Conservation (phyloP, 148 eudicot genomes). For the Pharnaceum exiguum region DNA sequence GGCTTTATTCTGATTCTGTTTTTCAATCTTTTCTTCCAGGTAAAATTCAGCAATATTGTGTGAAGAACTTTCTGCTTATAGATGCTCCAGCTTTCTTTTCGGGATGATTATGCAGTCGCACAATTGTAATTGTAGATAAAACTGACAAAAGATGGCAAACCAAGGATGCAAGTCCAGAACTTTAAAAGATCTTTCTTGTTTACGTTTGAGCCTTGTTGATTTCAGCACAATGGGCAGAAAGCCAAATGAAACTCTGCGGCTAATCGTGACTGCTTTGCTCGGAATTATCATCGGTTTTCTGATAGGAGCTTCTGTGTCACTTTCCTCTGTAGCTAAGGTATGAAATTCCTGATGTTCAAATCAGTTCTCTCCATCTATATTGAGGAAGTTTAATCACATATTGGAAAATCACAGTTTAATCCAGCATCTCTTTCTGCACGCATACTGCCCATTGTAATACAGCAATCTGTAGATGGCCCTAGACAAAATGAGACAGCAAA, state of each 20-base stretch:
- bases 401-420: conserved; percentile 12
- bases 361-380: no score
- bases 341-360: no score
- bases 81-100: not conserved
- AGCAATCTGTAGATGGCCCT: conserved; percentile 1
- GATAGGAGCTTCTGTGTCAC: conserved; percentile 58
- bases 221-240: conserved; percentile 35
- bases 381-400: no score
- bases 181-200: not conserved
- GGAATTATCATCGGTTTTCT: conserved; percentile 70
- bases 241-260: conserved; percentile 48
- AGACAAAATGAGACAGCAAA: conserved; percentile 16
- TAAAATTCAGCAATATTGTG: not conserved
- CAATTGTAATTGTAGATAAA: not conserved
- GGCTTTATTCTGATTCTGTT: no score
- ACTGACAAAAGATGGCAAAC: conserved; percentile 7
- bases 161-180: conserved; percentile 7
- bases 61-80: conserved; percentile 1
- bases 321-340: conserved; percentile 55
- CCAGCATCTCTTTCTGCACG: conserved; percentile 15
- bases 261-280: conserved; percentile 49
- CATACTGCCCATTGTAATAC: conserved; percentile 3
- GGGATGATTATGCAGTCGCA: conserved; percentile 2
- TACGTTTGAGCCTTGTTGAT: not conserved
- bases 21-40: not conserved